These are phyloP conservation scores for Hypoxylon sp. DNA, from an alignment of 2,329 filamentous ascomycete species.

Conservation along the genomic window DNA sequence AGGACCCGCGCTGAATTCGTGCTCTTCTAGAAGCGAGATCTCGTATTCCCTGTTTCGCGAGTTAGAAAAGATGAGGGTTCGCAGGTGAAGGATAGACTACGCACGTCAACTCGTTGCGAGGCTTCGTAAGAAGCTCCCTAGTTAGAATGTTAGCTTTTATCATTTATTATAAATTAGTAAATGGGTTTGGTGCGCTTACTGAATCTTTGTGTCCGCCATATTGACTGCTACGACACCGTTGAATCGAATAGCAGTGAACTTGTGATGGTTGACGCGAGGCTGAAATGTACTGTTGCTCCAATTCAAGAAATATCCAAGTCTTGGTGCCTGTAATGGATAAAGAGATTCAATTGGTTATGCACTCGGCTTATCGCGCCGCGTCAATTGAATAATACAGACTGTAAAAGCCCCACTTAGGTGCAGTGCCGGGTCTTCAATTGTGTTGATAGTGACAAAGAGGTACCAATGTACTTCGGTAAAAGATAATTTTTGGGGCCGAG, in stretches of 20 bases:
- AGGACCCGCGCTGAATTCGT: constrained; percentile 84
- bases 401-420: constrained; percentile 20
- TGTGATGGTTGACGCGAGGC: constrained; percentile 34
- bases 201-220: constrained; percentile 71
- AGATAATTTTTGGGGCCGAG: constrained; percentile 43
- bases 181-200: constrained; percentile 64
- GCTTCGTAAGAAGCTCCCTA: constrained; percentile 91
- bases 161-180: constrained; percentile 11
- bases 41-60: constrained; percentile 65
- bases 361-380: not conserved
- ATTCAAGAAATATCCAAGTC: constrained; percentile 28
- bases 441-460: constrained; percentile 1
- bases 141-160: constrained; percentile 51
- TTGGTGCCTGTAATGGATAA: constrained; percentile 18
- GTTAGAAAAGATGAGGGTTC: constrained; percentile 39
- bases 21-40: constrained; percentile 75
- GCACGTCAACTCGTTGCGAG: constrained; percentile 91
- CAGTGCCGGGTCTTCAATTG: constrained; percentile 10
- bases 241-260: constrained; percentile 15
- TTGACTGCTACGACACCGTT: constrained; percentile 25
- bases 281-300: constrained; percentile 31
- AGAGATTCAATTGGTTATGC: constrained; percentile 25
- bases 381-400: constrained; percentile 18
- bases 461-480: constrained; percentile 36
- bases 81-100: constrained; percentile 56